Base-by-base conservation (phyloP, 116 monocot genomes). In the Thalassia testudinum region DNA sequence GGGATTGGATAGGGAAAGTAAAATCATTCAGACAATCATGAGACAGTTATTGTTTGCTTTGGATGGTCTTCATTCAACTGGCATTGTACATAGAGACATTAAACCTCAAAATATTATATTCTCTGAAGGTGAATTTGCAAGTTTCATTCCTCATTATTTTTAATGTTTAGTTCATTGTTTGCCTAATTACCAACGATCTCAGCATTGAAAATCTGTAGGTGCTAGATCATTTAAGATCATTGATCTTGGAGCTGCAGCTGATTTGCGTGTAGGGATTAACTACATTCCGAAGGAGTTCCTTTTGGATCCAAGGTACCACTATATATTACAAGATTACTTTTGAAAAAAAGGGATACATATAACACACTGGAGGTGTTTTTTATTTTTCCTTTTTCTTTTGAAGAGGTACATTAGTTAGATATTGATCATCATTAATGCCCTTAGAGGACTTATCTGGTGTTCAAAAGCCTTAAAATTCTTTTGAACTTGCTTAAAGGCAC, bases 221-320 rank as follows among this genome's bases (percentile, higher is more conserved):
- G 24, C 76, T 43, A 79, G 86, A 13, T 57, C 65, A 44, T 92
- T 92, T 67, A 92, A 92, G 82, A 92, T 92, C 29, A 92, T 92
- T 63, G 92, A 92, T 53, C 92, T 92, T 59, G 92, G 92, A 65
- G 92, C 92, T 54, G 92, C 92, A 56, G 50, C 92, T 42, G 92
- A 92, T 67, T 70, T 92, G 49, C 70, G 92, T 48, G 92, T 92
- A 13, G 92, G 92, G 47, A 92, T 92, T 44, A 92, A 92, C 50
- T 92, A 92, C 60, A 75, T 92, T 40, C 92, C 92, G 19, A 92
- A 82, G 62, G 92, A 92, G 60, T 92, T 92, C 27, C 86, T 92
- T 52, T 67, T 92, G 64, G 92, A 92, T 58, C 92, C 86, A 57
- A 79, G 92, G 86, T 92, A 76, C n/a, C n/a, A n/a, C n/a, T n/a